A percentile compares a stretch with the other conserved stretches of the same genome.
phyloP scores from a whole-genome alignment of 2,329 filamentous ascomycete species.

The Capronia americana region DNA sequence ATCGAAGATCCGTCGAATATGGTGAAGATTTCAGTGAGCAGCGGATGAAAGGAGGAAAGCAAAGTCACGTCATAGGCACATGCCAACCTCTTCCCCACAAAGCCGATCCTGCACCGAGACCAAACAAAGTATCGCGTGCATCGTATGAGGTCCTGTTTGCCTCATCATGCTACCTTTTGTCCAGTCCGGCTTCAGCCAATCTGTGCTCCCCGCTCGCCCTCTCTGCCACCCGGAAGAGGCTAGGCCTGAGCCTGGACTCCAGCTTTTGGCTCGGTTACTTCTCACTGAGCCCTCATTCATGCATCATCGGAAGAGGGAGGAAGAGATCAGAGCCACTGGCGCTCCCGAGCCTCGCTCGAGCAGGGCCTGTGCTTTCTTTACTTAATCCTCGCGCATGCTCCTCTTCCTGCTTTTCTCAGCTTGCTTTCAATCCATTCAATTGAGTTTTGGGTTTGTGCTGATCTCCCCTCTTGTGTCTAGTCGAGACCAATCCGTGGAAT shows the following conservation, averaged over 20 bases:
- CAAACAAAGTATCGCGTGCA: conserved; percentile 11
- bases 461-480: not conserved
- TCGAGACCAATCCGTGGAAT: not conserved
- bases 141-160: conserved; percentile 12
- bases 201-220: conserved; percentile 23
- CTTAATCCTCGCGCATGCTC: conserved; percentile 29
- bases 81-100: conserved; percentile 29
- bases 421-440: conserved; percentile 1
- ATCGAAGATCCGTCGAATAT: conserved; percentile 1
- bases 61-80: conserved; percentile 21
- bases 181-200: conserved; percentile 32
- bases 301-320: conserved; percentile 18
- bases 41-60: conserved; percentile 20
- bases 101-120: conserved; percentile 34
- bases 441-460: conserved; percentile 1
- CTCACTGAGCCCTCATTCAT: not conserved
- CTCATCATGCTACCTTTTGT: conserved; percentile 23
- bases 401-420: conserved; percentile 18
- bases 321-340: not conserved
- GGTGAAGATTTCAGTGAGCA: not conserved
- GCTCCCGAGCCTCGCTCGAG: conserved; percentile 14
- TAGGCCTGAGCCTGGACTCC: conserved; percentile 1
- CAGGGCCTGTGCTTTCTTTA: conserved; percentile 16
- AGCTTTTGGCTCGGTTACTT: conserved; percentile 11
- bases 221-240: conserved; percentile 6